A percentile compares a stretch with the other conserved stretches of the same genome.
These are phyloP conservation scores for Piloderma croceum DNA, from an alignment of 768 basidiomycete species.

Conservation along the genomic window DNA sequence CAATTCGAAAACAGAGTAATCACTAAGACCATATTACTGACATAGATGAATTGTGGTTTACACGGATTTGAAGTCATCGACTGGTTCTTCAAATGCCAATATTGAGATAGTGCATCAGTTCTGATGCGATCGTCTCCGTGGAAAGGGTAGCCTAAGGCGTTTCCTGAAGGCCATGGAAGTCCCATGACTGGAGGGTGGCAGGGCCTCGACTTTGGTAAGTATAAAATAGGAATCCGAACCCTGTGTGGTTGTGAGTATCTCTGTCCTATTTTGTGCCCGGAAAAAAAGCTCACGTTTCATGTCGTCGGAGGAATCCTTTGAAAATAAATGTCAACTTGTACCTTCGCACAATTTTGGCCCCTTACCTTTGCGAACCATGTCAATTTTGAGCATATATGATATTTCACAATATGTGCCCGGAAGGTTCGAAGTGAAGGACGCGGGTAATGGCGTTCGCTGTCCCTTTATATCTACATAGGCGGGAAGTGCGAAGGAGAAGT, in stretches of 20 bases:
- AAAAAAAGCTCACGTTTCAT: constrained; percentile 31
- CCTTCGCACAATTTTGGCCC: no score
- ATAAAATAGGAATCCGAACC: constrained; percentile 32
- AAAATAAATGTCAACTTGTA: no score
- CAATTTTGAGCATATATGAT: constrained; percentile 32
- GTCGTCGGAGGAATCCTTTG: constrained; percentile 33
- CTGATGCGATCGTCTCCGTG: constrained; percentile 25
- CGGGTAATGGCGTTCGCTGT: constrained; percentile 28
- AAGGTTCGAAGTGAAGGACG: constrained; percentile 30
- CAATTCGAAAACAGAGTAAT: neutral
- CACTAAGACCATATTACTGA: constrained; percentile 13
- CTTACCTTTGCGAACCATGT: constrained; percentile 33
- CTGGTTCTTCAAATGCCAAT: constrained; percentile 11
- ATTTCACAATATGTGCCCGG: constrained; percentile 27
- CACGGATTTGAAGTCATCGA: constrained; percentile 3
- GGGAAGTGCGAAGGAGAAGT: constrained; percentile 38
- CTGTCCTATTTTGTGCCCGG: neutral
- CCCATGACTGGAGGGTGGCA: constrained; percentile 26
- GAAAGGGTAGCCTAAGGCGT: constrained; percentile 13
- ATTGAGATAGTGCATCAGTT: constrained; percentile 22
- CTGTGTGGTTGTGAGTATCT: constrained; percentile 11
- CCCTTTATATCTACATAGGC: constrained; percentile 23
- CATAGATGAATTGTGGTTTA: constrained; percentile 16
- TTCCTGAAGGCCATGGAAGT: constrained; percentile 24
- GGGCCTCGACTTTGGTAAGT: constrained; percentile 40